Evolutionary conservation across 2,329 filamentous ascomycete genomes (phyloP).

Genomic region (Didymella pinodella): DNA sequence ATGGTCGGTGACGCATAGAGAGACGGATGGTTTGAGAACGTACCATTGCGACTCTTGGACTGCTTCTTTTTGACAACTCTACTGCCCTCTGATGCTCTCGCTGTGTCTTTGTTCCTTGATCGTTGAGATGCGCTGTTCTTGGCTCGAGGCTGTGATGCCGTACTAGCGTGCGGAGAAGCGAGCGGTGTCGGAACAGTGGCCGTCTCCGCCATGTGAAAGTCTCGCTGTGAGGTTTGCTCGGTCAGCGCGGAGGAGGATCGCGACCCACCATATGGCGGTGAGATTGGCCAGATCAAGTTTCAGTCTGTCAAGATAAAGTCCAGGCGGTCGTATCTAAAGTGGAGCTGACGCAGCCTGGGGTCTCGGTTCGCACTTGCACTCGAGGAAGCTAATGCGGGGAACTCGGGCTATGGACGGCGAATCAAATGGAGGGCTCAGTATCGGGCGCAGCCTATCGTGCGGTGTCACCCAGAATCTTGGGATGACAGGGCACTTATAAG

Average conservation of each 20-base stretch:
- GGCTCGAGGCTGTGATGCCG: slow-evolving; percentile 1
- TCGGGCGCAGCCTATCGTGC: slow-evolving; percentile 46
- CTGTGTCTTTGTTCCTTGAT: slow-evolving; percentile 32
- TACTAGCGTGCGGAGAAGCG: slow-evolving; percentile 22
- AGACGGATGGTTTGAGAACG: slow-evolving; percentile 33
- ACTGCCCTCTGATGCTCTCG: slow-evolving; percentile 42
- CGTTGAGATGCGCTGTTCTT: slow-evolving; percentile 21
- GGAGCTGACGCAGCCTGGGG: slow-evolving; percentile 6
- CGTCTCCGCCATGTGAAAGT: slow-evolving; percentile 24
- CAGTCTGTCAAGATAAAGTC: slow-evolving; percentile 19
- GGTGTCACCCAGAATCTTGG: slow-evolving; percentile 57
- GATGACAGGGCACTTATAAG: slow-evolving; percentile 58
- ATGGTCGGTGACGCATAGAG: not conserved
- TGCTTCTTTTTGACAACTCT: slow-evolving; percentile 70
- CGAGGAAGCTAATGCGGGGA: slow-evolving; percentile 11
- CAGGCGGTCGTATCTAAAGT: slow-evolving; percentile 16
- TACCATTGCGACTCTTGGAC: slow-evolving; percentile 79
- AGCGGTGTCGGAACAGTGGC: not conserved
- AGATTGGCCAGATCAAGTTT: slow-evolving; percentile 7
- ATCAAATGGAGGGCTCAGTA: slow-evolving; percentile 54
- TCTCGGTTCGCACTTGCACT: slow-evolving; percentile 9
- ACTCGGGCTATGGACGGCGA: slow-evolving; percentile 11
- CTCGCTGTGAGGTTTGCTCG: slow-evolving; percentile 33
- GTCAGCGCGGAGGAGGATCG: slow-evolving; percentile 9
- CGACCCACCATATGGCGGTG: slow-evolving; percentile 8